phyloP scores from a whole-genome alignment of 768 basidiomycete species.

The Boletellus ananiceps region DNA sequence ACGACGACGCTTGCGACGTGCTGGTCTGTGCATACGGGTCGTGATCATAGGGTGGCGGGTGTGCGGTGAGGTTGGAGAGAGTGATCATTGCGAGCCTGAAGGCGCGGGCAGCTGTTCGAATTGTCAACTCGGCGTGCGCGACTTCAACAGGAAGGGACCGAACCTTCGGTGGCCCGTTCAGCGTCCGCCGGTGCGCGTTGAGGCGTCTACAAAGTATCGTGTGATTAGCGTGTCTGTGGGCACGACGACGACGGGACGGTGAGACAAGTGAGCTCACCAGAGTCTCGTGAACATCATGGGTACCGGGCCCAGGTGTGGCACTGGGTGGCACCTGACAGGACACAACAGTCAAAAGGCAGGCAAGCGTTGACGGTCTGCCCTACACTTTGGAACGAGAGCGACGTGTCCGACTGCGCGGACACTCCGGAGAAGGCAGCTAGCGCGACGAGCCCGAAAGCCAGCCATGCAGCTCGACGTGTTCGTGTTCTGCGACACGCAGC shows the following conservation, averaged over 20 bases:
- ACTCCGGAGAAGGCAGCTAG: conserved; percentile 40
- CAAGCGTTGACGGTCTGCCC: not conserved
- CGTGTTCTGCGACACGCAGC: conserved; percentile 16
- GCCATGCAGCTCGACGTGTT: conserved; percentile 48
- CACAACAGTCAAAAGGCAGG: not conserved
- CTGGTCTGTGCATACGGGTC: conserved; percentile 39
- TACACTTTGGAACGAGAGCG: conserved; percentile 17
- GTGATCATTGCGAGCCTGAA: conserved; percentile 73
- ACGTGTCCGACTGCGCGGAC: conserved; percentile 34
- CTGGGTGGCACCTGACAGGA: conserved; percentile 15
- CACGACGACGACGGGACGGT: no score
- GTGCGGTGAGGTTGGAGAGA: conserved; percentile 58
- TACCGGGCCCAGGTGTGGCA: conserved; percentile 1
- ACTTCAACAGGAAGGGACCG: not conserved
- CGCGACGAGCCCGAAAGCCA: conserved; percentile 56
- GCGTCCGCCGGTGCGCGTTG: conserved; percentile 19
- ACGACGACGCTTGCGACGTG: conserved; percentile 41
- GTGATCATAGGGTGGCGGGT: conserved; percentile 52
- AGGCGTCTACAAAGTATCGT: conserved; percentile 9
- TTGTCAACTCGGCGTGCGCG: conserved; percentile 1
- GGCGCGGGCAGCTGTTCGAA: conserved; percentile 55
- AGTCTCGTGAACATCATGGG: conserved; percentile 9
- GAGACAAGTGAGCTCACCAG: conserved; percentile 7
- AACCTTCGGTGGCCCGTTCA: conserved; percentile 53
- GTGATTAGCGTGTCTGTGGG: not conserved